Base-by-base conservation (phyloP, 768 basidiomycete genomes). In the Jaapia argillacea region DNA sequence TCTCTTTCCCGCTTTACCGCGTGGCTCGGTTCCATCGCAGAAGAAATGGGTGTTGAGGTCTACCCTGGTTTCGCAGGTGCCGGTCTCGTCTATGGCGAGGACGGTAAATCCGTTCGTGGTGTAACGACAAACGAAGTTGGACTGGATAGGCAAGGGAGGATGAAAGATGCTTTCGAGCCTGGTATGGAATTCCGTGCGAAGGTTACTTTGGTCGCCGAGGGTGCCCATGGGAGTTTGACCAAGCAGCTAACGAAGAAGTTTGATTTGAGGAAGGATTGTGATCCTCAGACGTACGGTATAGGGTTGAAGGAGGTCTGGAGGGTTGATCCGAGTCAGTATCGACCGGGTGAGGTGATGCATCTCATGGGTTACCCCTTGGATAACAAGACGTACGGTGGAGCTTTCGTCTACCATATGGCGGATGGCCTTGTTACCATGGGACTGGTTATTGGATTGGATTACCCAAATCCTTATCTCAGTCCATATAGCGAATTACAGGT, bases 251-350 rank as follows among this genome's bases (percentile, higher is more conserved):
- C 88, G 45, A 68, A 71, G 18, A 73, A 77, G 52, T 94, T 92
- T 63, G 66, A 79, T 41, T 68, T 98, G 6, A 67, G 91, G 49
- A 76, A 63, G 54, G 69, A 66, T 16, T 57, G 63, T 1, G 83
- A 94, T 60, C 84, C 85, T 2, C 96, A 98, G 66, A 98, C 94
- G 3, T 98, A 97, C 53, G 96, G 85, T 0, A 79, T 99, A 45
- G 96, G 96, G 3, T 66, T 98, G 41, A 98, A 99, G 69, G 94
- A 99, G 61, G 91, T 98, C 2, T 98, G 96, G 96, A 77, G 86
- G 27, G 81, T 99, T 10, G 78, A 79, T 58, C 51, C 73, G 44
- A 71, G 54, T 40, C 56, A 69, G 51, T 74, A 91, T 58, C 61
- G 72, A 23, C 78, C 89, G 0, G 87, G 87, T 16, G 74, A 88